A percentile compares a stretch with the other conserved stretches of the same genome.
phyloP scores from a whole-genome alignment of 441 rosid genomes.

The Pelargonium citronellum region DNA sequence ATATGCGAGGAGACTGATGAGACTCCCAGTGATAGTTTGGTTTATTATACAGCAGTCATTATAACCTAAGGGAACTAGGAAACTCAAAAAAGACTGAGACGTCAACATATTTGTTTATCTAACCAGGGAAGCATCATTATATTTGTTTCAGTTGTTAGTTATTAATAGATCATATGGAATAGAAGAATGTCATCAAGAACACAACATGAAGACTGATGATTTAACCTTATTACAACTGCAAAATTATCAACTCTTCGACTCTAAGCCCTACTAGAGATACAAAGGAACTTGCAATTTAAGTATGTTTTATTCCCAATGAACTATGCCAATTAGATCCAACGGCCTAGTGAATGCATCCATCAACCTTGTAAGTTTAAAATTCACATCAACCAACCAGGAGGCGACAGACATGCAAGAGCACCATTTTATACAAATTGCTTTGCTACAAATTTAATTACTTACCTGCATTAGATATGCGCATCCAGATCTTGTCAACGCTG shows the following conservation, averaged over 20 bases:
- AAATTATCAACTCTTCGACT: neutral
- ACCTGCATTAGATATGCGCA: slow-evolving; percentile 98
- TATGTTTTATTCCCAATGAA: too few relatives aligned
- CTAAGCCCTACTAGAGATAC: too few relatives aligned
- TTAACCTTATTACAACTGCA: neutral
- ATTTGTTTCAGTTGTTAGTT: neutral
- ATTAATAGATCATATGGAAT: neutral
- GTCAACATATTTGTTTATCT: neutral
- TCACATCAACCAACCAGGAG: neutral
- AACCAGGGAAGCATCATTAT: neutral
- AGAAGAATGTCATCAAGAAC: slow-evolving; percentile 1
- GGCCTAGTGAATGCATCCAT: neutral
- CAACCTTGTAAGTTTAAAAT: neutral
- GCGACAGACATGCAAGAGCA: neutral
- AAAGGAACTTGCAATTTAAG: too few relatives aligned
- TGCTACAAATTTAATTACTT: slow-evolving; percentile 13
- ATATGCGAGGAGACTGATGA: neutral
- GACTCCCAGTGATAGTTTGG: neutral
- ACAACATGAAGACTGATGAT: slow-evolving; percentile 1
- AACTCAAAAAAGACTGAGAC: neutral
- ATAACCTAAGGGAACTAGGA: neutral
- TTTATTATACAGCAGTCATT: neutral
- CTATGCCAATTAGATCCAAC: too few relatives aligned
- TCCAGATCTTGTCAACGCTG: slow-evolving; percentile 92
- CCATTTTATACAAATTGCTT: neutral